Evolutionary conservation across 257 asterid species (phyloP), one percentile per base, ranked within the genome.

Genomic region (Orobanche coerulescens): DNA sequence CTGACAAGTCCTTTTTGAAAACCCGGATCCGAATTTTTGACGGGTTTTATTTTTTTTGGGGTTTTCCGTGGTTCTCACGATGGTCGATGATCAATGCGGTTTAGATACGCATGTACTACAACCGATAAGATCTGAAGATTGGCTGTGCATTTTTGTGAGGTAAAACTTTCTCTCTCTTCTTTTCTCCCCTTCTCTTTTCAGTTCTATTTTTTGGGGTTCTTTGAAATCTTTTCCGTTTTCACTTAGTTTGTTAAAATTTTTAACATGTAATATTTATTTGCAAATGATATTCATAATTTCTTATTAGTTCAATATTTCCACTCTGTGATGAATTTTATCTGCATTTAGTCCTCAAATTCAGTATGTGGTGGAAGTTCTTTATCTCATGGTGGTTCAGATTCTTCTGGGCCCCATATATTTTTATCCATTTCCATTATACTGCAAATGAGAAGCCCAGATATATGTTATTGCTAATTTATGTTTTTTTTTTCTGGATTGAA

Each of bases 61-160:
- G 62, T 66, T 72, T 39, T 9, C 23, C 40, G 12, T n/a, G n/a
- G n/a, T n/a, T n/a, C n/a, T n/a, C n/a, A 18, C 16, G 18, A 46
- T 69, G 68, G 61, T 66, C 64, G 81, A 66, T 71, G 62, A 58
- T 50, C 83, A 80, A 82, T 84, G 90, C 78, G 46, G 46, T 70
- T 53, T 44, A 47, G 73, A 28, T 67, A 50, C 71, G 82, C 87
- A 70, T 85, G 86, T 66, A 74, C 75, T 65, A 81, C 74, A n/a
- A 71, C 71, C 57, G 56, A 55, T 82, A 77, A 83, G 95, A 88
- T 88, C 90, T 85, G 74, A 71, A 62, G 74, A 56, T 78, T 73
- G 73, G 16, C 43, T n/a, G 53, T 68, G 69, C 64, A 56, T 69
- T 81, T n/a, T 64, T 23, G 19, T 61, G 63, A 70, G 90, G 91